Conservation (phyloP, 805 yeast genomes). For the Candida germanica region DNA sequence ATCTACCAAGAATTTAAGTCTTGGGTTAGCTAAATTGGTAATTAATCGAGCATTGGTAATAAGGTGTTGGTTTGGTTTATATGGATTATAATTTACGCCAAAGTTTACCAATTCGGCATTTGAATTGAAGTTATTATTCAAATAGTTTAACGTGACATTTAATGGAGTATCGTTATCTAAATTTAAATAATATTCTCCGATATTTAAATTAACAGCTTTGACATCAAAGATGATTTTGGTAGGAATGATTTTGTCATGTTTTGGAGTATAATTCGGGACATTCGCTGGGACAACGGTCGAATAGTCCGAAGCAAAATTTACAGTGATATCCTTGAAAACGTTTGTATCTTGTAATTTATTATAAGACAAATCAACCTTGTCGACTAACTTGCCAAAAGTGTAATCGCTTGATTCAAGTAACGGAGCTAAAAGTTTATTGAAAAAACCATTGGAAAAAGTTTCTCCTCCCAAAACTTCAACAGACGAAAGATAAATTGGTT, state of each 20-base stretch:
- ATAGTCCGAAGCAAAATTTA: conserved; percentile 43
- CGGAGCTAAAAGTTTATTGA: conserved; percentile 44
- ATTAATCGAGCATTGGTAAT: conserved; percentile 43
- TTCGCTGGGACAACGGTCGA: conserved; percentile 20
- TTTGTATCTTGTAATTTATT: conserved; percentile 41
- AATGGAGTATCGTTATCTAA: conserved; percentile 38
- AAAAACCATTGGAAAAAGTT: conserved; percentile 44
- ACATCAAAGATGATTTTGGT: conserved; percentile 45
- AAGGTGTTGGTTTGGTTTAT: conserved; percentile 47
- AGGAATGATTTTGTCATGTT: conserved; percentile 38
- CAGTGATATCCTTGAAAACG: conserved; percentile 39
- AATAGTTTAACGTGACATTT: conserved; percentile 36
- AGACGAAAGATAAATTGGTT: conserved; percentile 33
- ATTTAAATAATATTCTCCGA: conserved; percentile 32
- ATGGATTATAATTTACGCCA: conserved; percentile 47
- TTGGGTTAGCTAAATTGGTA: conserved; percentile 46
- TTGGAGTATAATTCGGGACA: conserved; percentile 25
- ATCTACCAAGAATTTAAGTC: conserved; percentile 38
- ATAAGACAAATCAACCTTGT: conserved; percentile 28
- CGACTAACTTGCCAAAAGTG: conserved; percentile 41
- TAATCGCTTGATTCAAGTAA: conserved; percentile 39
- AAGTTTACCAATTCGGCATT: conserved; percentile 52
- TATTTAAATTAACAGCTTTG: conserved; percentile 34
- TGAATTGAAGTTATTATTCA: conserved; percentile 45
- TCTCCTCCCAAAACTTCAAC: conserved; percentile 44